These are phyloP conservation scores for Ceratocystis lukuohia DNA, from an alignment of 2,329 filamentous ascomycete genomes.

Conservation along the genomic window DNA sequence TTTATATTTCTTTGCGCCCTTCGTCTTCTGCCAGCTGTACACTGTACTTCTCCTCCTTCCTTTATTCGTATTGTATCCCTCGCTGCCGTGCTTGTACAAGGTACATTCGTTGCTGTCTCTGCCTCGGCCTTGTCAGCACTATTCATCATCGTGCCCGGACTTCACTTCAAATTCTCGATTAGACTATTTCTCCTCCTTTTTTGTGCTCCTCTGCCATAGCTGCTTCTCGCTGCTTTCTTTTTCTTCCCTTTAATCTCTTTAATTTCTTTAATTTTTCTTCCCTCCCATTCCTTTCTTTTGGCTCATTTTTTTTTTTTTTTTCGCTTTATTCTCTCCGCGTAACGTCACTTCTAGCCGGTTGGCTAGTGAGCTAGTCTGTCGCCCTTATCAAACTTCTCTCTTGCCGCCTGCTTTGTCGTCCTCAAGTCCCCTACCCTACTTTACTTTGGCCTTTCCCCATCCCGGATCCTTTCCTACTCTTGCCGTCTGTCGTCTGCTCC, in stretches of 20 bases:
- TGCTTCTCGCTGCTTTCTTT: neutral
- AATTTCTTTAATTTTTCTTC: neutral
- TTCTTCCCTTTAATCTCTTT: neutral
- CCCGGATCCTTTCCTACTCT: neutral
- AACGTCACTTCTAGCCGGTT: neutral
- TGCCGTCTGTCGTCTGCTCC: neutral
- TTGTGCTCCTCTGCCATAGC: neutral
- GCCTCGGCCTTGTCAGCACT: neutral
- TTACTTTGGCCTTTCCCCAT: neutral
- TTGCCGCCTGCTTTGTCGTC: neutral
- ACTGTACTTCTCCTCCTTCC: neutral
- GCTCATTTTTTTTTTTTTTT: neutral
- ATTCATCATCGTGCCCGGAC: neutral
- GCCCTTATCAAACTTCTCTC: neutral
- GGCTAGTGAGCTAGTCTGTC: neutral
- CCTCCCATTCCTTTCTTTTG: neutral
- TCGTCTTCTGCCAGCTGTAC: neutral
- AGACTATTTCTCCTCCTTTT: neutral
- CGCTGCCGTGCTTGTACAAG: neutral
- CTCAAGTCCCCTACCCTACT: neutral
- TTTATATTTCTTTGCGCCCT: too few species aligned
- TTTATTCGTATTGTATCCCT: neutral
- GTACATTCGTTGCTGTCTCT: neutral
- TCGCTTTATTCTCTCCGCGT: neutral
- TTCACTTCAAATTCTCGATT: neutral